A percentile compares a stretch with the other conserved stretches of the same genome.
Conservation (phyloP, 768 basidiomycete genomes). For the Cyclocybe cylindracea region DNA sequence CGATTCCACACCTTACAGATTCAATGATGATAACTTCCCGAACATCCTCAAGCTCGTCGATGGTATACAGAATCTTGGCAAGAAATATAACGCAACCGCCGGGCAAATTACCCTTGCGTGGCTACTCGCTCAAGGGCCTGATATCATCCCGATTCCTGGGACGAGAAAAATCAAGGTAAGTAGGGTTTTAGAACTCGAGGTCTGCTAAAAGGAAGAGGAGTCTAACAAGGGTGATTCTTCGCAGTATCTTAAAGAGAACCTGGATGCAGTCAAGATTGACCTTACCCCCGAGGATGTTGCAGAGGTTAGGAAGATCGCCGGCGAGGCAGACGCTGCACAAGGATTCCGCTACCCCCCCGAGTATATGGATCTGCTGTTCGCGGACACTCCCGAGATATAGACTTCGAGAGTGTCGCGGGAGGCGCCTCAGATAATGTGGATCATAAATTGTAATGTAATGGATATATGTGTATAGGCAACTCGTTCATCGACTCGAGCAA, state of each 20-base stretch:
- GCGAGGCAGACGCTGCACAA: conserved; percentile 23
- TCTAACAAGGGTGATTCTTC: neutral
- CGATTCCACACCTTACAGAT: conserved; percentile 15
- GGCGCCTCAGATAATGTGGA: too few species aligned
- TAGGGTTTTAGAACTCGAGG: neutral
- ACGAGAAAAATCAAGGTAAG: conserved; percentile 38
- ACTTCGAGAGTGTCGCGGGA: neutral
- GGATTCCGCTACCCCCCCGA: conserved; percentile 32
- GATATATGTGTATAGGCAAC: neutral
- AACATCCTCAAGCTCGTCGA: conserved; percentile 41
- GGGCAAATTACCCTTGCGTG: conserved; percentile 49
- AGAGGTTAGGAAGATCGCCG: conserved; percentile 32
- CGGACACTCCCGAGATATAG: conserved; percentile 27
- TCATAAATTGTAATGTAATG: too few species aligned
- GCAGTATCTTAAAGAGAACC: conserved; percentile 43
- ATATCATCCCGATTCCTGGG: conserved; percentile 48
- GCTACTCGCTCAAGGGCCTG: conserved; percentile 45
- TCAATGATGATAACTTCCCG: conserved; percentile 44
- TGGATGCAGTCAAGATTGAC: conserved; percentile 29
- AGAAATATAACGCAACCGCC: conserved; percentile 37
- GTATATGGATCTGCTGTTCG: conserved; percentile 22
- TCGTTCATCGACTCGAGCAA: too few species aligned
- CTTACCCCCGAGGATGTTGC: conserved; percentile 34
- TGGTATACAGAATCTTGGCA: conserved; percentile 33
- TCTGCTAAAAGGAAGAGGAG: neutral